Percentiles rank a stretch among this genome's conserved stretches.
These are phyloP conservation scores for Diaporthe eres DNA, from an alignment of 2,329 filamentous ascomycete genomes.

Conservation along the genomic window DNA sequence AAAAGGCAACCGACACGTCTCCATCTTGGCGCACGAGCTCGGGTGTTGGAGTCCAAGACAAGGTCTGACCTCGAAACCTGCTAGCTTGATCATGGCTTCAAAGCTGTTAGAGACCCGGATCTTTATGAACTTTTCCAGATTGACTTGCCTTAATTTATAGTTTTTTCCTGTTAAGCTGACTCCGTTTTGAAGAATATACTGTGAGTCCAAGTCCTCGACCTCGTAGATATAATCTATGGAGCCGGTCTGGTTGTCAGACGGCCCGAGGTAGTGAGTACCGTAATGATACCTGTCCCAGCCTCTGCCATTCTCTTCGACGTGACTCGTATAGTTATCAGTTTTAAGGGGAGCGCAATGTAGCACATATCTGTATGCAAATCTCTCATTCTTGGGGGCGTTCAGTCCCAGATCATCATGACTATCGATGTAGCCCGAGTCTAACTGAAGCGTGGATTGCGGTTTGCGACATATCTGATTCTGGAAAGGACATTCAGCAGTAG, in stretches of 20 bases:
- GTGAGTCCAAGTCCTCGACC: background rate
- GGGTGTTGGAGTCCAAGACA: background rate
- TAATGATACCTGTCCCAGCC: conserved; percentile 36
- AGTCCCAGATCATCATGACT: conserved; percentile 44
- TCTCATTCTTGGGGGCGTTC: conserved; percentile 41
- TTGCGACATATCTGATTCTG: conserved; percentile 38
- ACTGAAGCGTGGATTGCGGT: conserved; percentile 13
- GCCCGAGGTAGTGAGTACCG: background rate
- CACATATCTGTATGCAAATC: conserved; percentile 36
- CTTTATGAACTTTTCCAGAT: background rate
- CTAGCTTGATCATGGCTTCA: background rate
- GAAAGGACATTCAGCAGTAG: conserved; percentile 45
- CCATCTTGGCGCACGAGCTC: conserved; percentile 19
- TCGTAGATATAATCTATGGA: background rate
- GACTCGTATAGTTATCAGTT: conserved; percentile 25
- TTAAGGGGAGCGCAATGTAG: conserved; percentile 32
- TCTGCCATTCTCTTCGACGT: background rate
- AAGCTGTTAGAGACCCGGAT: background rate
- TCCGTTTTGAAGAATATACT: background rate
- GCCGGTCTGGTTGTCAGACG: background rate
- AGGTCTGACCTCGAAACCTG: background rate
- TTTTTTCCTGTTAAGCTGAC: accelerated
- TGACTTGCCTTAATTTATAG: background rate
- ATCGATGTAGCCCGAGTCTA: conserved; percentile 44
- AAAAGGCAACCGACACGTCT: conserved; percentile 30